phyloP scores from a whole-genome alignment of 768 basidiomycete species.

The Gloeostereum incarnatum region DNA sequence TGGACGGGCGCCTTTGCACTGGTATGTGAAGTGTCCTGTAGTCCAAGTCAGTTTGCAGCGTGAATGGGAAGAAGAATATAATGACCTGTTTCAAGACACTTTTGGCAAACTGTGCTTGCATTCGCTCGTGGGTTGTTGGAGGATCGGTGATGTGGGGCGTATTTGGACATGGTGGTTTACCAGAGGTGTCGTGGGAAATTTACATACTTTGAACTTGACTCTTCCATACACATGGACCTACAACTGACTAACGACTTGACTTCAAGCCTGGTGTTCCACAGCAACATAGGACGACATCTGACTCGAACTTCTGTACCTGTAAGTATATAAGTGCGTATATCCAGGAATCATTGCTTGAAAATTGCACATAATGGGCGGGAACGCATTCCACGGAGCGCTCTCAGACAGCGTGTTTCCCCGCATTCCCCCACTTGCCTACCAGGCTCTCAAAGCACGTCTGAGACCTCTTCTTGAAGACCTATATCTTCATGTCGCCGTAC shows the following conservation, averaged over 20 bases:
- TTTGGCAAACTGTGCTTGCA: slow-evolving; percentile 70
- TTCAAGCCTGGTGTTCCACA: neutral
- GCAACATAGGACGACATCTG: neutral
- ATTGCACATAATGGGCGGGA: slow-evolving; percentile 50
- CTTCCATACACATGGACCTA: no score
- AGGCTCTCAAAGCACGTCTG: slow-evolving; percentile 36
- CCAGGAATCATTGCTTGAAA: neutral
- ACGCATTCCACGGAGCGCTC: slow-evolving; percentile 45
- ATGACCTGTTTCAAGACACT: slow-evolving; percentile 64
- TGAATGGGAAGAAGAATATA: neutral
- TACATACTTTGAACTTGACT: no score
- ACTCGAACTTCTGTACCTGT: neutral
- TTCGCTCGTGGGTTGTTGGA: slow-evolving; percentile 55
- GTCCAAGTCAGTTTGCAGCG: neutral
- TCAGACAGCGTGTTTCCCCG: slow-evolving; percentile 45
- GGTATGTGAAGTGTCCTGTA: slow-evolving; percentile 82
- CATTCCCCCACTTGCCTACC: slow-evolving; percentile 47
- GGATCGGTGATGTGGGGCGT: slow-evolving; percentile 61
- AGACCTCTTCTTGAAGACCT: slow-evolving; percentile 29
- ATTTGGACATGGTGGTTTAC: slow-evolving; percentile 92
- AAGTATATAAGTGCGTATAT: neutral
- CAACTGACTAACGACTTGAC: neutral
- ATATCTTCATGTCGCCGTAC: slow-evolving; percentile 44
- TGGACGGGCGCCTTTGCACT: slow-evolving; percentile 76
- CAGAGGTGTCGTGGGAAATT: no score